A percentile compares a stretch with the other conserved stretches of the same genome.
phyloP scores from a whole-genome alignment of 1,284 basidiomycete genomes.

The Melanopsichium pennsylvanicum region DNA sequence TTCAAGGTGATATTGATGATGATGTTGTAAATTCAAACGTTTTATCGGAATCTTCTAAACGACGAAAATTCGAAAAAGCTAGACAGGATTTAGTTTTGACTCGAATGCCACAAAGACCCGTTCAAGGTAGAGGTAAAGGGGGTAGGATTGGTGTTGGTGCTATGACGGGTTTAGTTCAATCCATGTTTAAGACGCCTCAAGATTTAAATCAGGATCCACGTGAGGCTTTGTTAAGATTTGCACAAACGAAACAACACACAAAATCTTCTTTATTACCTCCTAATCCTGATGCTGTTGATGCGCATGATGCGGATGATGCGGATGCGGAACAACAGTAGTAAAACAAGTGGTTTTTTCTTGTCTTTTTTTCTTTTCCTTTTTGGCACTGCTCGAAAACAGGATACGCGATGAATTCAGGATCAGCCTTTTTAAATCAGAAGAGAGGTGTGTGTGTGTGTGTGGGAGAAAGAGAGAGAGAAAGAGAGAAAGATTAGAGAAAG shows the following conservation, averaged over 20 bases:
- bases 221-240: slow-evolving; percentile 78
- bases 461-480: too few species aligned
- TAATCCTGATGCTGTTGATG: too few species aligned
- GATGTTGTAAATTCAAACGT: slow-evolving; percentile 63
- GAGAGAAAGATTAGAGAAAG: too few species aligned
- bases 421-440: too few species aligned
- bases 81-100: slow-evolving; percentile 74
- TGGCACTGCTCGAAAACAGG: too few species aligned
- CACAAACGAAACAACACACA: not conserved
- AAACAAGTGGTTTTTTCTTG: too few species aligned
- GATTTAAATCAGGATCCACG: slow-evolving; percentile 75
- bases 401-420: too few species aligned
- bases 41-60: slow-evolving; percentile 69
- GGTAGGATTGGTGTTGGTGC: slow-evolving; percentile 94
- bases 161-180: slow-evolving; percentile 92
- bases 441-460: too few species aligned
- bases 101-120: slow-evolving; percentile 66
- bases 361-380: too few species aligned
- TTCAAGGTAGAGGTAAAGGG: slow-evolving; percentile 87
- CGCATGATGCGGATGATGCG: too few species aligned
- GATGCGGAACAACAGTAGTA: too few species aligned
- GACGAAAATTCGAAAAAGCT: slow-evolving; percentile 86
- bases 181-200: slow-evolving; percentile 71
- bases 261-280: too few species aligned
- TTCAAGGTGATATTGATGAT: slow-evolving; percentile 65